Percentiles rank a stretch among this genome's conserved stretches.
Evolutionary conservation across 352 stramenopile species (phyloP).

Genomic region (Pythium vanterpoolii): DNA sequence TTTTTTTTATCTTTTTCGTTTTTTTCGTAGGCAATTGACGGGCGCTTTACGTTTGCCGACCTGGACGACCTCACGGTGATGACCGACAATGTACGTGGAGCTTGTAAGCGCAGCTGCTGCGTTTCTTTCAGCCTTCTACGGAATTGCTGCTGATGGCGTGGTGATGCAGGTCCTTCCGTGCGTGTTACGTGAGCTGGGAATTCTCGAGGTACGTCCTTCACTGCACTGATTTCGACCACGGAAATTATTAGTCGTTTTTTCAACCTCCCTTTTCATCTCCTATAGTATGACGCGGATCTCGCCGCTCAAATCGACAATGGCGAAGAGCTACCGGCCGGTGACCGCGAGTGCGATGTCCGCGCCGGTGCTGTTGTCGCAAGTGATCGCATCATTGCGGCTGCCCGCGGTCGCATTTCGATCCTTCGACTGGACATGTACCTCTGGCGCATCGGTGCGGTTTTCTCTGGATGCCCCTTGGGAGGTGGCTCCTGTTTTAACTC

Average conservation of each 20-base stretch:
- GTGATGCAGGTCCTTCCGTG: slow-evolving; percentile 56
- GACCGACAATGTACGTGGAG: slow-evolving; percentile 49
- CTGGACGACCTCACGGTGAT: slow-evolving; percentile 60
- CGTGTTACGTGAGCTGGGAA: slow-evolving; percentile 62
- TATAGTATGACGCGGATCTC: slow-evolving; percentile 56
- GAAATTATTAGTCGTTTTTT: neutral
- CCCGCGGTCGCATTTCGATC: slow-evolving; percentile 39
- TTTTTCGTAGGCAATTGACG: slow-evolving; percentile 33
- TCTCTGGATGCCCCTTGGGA: no score
- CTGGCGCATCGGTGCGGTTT: slow-evolving; percentile 52
- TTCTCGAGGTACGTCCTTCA: slow-evolving; percentile 51
- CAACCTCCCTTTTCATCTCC: neutral
- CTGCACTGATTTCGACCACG: neutral
- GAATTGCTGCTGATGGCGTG: neutral
- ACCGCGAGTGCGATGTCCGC: slow-evolving; percentile 62
- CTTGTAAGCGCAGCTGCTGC: no score
- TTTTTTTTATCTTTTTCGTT: neutral
- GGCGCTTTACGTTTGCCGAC: slow-evolving; percentile 52
- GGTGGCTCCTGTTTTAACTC: no score
- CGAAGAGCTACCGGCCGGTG: slow-evolving; percentile 41
- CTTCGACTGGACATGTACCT: slow-evolving; percentile 66
- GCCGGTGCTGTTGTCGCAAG: slow-evolving; percentile 62
- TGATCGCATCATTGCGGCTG: slow-evolving; percentile 58
- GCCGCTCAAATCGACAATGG: slow-evolving; percentile 41
- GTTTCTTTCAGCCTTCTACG: neutral